phyloP scores from a whole-genome alignment of 305 asterid genomes.

The Solanum hybrid region DNA sequence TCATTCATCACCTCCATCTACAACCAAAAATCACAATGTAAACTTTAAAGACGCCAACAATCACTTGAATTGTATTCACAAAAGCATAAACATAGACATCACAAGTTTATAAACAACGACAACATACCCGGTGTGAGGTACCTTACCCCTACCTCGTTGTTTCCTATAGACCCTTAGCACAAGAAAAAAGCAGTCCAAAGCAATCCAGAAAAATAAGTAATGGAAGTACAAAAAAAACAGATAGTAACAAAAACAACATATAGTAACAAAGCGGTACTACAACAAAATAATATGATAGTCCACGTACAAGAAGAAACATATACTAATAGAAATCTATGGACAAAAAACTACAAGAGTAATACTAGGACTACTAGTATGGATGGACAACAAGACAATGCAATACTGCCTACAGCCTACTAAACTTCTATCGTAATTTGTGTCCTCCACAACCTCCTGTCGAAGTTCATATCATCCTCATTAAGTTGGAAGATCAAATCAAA shows the following conservation, averaged over 20 bases:
- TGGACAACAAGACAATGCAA: neutral
- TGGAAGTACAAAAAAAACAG: neutral
- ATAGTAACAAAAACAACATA: neutral
- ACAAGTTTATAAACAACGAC: neutral
- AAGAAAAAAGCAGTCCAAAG: neutral
- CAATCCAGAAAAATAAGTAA: neutral
- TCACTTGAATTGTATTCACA: neutral
- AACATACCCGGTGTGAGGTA: neutral
- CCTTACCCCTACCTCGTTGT: neutral
- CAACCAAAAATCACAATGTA: neutral
- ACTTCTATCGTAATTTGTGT: accelerated
- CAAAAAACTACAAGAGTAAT: neutral
- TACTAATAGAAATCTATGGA: neutral
- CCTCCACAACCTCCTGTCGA: neutral
- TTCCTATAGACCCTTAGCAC: neutral
- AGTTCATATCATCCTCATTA: neutral
- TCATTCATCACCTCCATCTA: constrained; percentile 77
- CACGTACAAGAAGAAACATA: neutral
- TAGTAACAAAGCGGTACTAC: neutral
- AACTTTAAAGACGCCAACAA: neutral
- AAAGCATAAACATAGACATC: neutral
- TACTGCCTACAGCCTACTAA: neutral
- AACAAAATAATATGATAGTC: neutral
- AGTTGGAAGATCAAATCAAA: neutral
- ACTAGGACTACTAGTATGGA: neutral